Evolutionary conservation across 2,329 filamentous ascomycete genomes (phyloP).

Genomic region (Fusarium dimerum): DNA sequence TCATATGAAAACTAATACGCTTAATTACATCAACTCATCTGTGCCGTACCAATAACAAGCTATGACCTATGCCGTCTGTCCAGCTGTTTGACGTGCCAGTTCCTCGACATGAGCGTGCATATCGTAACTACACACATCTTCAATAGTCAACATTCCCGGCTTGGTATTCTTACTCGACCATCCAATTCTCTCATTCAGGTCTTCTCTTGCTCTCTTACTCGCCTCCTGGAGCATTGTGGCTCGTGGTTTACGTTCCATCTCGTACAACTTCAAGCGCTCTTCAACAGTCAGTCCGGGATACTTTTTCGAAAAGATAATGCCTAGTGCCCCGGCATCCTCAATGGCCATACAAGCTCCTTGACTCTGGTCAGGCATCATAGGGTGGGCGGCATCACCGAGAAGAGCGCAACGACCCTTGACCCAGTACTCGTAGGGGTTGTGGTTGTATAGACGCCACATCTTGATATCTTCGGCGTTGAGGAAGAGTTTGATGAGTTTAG

Average conservation of each 20-base stretch:
- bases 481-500: constrained; percentile 53
- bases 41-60: no score
- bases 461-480: constrained; percentile 60
- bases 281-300: constrained; percentile 42
- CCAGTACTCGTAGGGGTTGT: constrained; percentile 53
- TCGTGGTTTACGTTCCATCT: constrained; percentile 49
- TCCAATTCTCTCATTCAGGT: constrained; percentile 46
- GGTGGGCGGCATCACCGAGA: constrained; percentile 65
- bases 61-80: background rate
- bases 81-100: constrained; percentile 4
- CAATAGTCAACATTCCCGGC: constrained; percentile 59
- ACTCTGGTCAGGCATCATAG: constrained; percentile 68
- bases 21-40: no score
- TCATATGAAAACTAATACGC: no score
- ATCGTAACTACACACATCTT: constrained; percentile 61
- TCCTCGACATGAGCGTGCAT: constrained; percentile 26
- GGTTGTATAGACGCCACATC: constrained; percentile 56
- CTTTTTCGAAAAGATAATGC: constrained; percentile 53
- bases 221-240: constrained; percentile 53
- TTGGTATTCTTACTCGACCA: constrained; percentile 43
- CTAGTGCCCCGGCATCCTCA: constrained; percentile 61
- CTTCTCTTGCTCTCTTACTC: constrained; percentile 51
- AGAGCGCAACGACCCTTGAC: constrained; percentile 50
- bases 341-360: constrained; percentile 69
- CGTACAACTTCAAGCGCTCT: constrained; percentile 47